Evolutionary conservation across 1,284 basidiomycete species (phyloP).

Genomic region (Ganoderma lingzhi): DNA sequence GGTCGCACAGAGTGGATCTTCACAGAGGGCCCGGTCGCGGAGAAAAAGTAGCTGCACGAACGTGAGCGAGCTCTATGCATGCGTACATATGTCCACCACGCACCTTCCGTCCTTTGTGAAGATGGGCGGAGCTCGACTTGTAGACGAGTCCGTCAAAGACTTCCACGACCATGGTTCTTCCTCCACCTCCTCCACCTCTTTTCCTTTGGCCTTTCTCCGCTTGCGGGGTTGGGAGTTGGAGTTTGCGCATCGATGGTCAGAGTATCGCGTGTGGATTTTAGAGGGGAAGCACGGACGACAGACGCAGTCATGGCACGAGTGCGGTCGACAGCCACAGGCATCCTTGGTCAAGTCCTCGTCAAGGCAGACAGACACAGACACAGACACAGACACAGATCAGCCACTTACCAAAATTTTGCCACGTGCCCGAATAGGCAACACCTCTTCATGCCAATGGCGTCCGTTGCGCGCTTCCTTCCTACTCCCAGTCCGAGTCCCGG

Average conservation of each 20-base stretch:
- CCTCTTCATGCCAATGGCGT: not conserved
- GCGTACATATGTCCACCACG: constrained; percentile 40
- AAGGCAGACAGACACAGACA: constrained; percentile 26
- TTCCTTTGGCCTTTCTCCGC: constrained; percentile 34
- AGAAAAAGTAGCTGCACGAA: constrained; percentile 83
- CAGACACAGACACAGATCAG: constrained; percentile 21
- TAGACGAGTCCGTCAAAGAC: constrained; percentile 74
- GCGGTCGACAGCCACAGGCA: constrained; percentile 43
- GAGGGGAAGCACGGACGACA: constrained; percentile 35
- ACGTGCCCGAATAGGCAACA: constrained; percentile 39
- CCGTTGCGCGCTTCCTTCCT: not conserved
- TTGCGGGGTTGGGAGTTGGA: constrained; percentile 29
- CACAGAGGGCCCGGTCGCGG: constrained; percentile 77
- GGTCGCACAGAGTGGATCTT: constrained; percentile 83
- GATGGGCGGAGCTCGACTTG: constrained; percentile 72
- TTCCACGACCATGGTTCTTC: constrained; percentile 71
- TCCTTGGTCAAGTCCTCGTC: constrained; percentile 26
- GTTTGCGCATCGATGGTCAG: constrained; percentile 27
- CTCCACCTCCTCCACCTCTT: constrained; percentile 37
- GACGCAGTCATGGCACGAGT: constrained; percentile 42
- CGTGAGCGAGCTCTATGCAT: constrained; percentile 27
- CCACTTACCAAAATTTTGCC: constrained; percentile 40
- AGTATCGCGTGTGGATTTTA: constrained; percentile 32
- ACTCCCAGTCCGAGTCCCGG: not conserved
- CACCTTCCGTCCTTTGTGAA: constrained; percentile 91